Conservation (phyloP, 2,329 filamentous ascomycete species). For the Orbilia blumenaviensis region DNA sequence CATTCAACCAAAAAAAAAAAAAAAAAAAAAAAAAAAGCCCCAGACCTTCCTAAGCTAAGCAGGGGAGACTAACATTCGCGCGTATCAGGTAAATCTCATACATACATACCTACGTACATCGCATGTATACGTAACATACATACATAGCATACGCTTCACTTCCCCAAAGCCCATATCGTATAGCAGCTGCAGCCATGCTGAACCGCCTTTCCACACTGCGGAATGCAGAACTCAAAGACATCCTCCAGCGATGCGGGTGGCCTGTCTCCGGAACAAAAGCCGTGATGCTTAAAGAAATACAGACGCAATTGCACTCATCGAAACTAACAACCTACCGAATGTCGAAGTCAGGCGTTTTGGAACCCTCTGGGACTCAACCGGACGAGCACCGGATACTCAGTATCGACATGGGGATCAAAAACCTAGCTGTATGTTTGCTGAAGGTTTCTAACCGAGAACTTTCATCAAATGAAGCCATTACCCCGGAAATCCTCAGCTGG, state of each 20-base stretch:
- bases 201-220: constrained; percentile 10
- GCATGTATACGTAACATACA: too few species aligned
- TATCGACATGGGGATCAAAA: constrained; percentile 85
- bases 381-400: constrained; percentile 69
- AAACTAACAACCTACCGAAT: not conserved
- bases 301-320: not conserved
- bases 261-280: constrained; percentile 41
- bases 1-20: too few species aligned
- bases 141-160: too few species aligned
- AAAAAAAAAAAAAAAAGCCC: too few species aligned
- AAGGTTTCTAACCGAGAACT: constrained; percentile 24
- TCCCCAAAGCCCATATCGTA: not conserved
- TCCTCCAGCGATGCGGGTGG: constrained; percentile 48
- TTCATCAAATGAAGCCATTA: not conserved
- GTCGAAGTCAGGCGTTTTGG: constrained; percentile 12
- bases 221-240: constrained; percentile 41
- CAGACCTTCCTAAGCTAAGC: too few species aligned
- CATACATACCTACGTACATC: too few species aligned
- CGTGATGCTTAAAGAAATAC: constrained; percentile 20
- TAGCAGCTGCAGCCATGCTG: not conserved
- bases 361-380: constrained; percentile 1
- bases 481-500: constrained; percentile 58
- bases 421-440: constrained; percentile 77
- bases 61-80: too few species aligned
- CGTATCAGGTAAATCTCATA: too few species aligned